Conservation (phyloP, 306 rosid genomes). For the Cucumis hystrix region DNA sequence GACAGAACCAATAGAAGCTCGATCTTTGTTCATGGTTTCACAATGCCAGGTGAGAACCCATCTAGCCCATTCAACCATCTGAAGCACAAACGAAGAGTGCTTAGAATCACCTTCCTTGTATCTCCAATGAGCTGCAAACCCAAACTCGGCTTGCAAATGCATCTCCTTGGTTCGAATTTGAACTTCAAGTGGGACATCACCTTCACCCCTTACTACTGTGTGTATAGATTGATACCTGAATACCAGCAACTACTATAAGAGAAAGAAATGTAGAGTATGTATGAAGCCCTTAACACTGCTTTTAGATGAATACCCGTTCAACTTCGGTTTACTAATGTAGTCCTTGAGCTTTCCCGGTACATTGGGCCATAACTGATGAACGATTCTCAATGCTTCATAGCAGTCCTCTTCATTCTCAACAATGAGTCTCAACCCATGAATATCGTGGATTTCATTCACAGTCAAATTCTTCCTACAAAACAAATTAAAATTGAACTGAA, state of each 20-base stretch:
- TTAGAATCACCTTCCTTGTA: conserved; percentile 94
- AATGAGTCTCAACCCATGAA: conserved; percentile 83
- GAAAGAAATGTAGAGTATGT: background rate
- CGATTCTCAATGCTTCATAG: conserved; percentile 54
- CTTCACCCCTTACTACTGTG: conserved; percentile 84
- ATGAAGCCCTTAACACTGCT: background rate
- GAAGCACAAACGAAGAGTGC: conserved; percentile 83
- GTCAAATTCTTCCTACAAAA: conserved; percentile 66
- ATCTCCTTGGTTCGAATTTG: conserved; percentile 88
- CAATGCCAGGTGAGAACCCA: conserved; percentile 99
- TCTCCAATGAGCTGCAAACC: conserved; percentile 99
- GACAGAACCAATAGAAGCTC: conserved; percentile 40
- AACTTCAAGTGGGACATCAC: conserved; percentile 66
- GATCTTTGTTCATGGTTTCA: conserved; percentile 70
- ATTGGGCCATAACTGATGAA: conserved; percentile 69
- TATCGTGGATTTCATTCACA: conserved; percentile 83
- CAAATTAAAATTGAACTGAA: background rate
- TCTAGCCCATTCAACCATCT: conserved; percentile 99
- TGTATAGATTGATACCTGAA: conserved; percentile 79
- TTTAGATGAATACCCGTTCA: conserved; percentile 54
- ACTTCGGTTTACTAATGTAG: conserved; percentile 67
- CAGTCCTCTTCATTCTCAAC: conserved; percentile 88
- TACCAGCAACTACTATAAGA: conserved; percentile 13
- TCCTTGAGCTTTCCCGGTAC: conserved; percentile 86
- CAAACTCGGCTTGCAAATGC: conserved; percentile 96